Evolutionary conservation across 2,329 filamentous ascomycete genomes (phyloP).

Genomic region (Aspergillus sp.): DNA sequence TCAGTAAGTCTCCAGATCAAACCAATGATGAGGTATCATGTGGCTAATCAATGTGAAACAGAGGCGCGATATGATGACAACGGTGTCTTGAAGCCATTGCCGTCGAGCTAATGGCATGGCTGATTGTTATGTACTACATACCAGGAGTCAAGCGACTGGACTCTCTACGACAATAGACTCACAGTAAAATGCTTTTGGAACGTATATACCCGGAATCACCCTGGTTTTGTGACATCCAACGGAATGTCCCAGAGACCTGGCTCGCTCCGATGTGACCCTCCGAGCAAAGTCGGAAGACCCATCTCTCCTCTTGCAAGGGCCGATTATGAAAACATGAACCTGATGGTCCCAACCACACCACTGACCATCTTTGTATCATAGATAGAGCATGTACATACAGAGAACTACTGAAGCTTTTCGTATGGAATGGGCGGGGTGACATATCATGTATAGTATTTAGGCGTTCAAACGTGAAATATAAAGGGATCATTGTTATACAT

Average conservation of each 20-base stretch:
- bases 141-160: neutral
- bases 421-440: neutral
- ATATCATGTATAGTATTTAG: neutral
- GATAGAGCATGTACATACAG: constrained; percentile 11
- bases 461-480: neutral
- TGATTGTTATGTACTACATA: neutral
- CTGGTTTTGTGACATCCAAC: neutral
- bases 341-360: neutral
- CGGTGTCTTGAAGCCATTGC: constrained; percentile 65
- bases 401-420: neutral
- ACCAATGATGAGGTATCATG: neutral
- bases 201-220: neutral
- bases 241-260: neutral
- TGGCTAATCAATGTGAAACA: constrained; percentile 47
- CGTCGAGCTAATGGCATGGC: constrained; percentile 27
- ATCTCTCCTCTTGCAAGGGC: neutral
- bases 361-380: constrained; percentile 3
- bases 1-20: constrained; percentile 65
- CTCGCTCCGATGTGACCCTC: neutral
- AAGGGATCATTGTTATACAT: too few relatives aligned
- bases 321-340: neutral
- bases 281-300: neutral
- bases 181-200: neutral
- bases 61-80: constrained; percentile 84
- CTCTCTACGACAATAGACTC: neutral